Evolutionary conservation across 2,329 filamentous ascomycete species (phyloP).

Genomic region (Stachybotrys chlorohalonatus): DNA sequence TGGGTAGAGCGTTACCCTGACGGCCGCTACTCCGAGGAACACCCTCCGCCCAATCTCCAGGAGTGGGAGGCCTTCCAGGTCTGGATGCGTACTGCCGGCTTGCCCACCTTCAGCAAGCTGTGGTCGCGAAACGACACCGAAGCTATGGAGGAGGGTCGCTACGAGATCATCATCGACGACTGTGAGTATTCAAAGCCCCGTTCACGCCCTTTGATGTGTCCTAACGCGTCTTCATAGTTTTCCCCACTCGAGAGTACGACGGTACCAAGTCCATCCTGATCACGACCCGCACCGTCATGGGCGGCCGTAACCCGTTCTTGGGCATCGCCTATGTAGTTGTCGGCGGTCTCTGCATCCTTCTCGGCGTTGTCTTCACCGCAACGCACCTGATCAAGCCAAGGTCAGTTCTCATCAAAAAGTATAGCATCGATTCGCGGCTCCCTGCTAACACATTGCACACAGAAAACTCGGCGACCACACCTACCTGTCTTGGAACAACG

Average conservation of each 20-base stretch:
- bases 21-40: conserved; percentile 52
- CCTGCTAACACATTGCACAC: conserved; percentile 1
- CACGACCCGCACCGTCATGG: conserved; percentile 85
- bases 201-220: background rate
- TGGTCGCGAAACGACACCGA: conserved; percentile 70
- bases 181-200: conserved; percentile 46
- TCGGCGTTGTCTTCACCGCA: conserved; percentile 80
- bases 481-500: conserved; percentile 88
- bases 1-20: conserved; percentile 66
- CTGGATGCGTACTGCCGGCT: conserved; percentile 95
- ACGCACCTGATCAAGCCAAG: conserved; percentile 87
- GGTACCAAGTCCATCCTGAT: conserved; percentile 87
- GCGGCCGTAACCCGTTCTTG: conserved; percentile 89
- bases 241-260: conserved; percentile 67
- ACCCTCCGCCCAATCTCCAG: conserved; percentile 62
- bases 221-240: conserved; percentile 45
- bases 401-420: conserved; percentile 35
- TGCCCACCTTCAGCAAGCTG: conserved; percentile 92
- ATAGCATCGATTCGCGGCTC: background rate
- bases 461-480: conserved; percentile 98
- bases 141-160: conserved; percentile 60
- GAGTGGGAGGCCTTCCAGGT: conserved; percentile 84
- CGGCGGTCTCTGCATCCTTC: conserved; percentile 81
- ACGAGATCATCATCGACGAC: conserved; percentile 67
- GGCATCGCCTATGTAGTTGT: conserved; percentile 95